Conservation (phyloP, 73 alveolate species). For the Paramecium tetraurelia region DNA sequence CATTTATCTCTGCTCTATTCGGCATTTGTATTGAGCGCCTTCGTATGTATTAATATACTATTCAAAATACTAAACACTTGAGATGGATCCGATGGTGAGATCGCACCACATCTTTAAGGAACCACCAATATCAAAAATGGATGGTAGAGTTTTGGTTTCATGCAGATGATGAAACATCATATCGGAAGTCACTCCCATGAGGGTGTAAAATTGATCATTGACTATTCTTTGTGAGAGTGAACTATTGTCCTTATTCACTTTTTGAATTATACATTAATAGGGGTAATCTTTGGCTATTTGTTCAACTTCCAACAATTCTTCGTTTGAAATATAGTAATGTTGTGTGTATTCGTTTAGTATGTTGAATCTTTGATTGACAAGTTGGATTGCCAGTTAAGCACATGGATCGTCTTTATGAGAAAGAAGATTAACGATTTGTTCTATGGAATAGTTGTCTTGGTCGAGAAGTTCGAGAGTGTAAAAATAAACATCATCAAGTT, state of each 20-base stretch:
- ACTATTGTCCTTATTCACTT: constrained; percentile 1
- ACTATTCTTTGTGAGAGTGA: constrained; percentile 1
- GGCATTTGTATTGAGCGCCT: constrained; percentile 5
- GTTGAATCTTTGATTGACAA: neutral
- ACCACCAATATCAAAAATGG: neutral
- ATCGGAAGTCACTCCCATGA: constrained; percentile 34
- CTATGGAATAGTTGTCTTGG: neutral
- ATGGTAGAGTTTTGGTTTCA: constrained; percentile 28
- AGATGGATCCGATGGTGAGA: neutral
- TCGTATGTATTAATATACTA: neutral
- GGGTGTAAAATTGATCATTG: neutral
- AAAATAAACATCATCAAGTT: constrained; percentile 26
- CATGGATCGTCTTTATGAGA: neutral
- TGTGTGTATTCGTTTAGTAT: neutral
- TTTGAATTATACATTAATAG: neutral
- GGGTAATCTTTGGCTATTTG: neutral
- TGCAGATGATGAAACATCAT: constrained; percentile 42
- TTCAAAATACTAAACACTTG: neutral
- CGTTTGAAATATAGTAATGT: neutral
- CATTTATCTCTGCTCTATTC: constrained; percentile 6
- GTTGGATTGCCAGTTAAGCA: neutral
- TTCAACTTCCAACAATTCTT: neutral
- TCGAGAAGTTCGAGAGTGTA: constrained; percentile 38
- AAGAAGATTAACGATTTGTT: neutral
- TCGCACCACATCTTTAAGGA: constrained; percentile 22